These are phyloP conservation scores for Phytophthora lateralis DNA, from an alignment of 352 stramenopile genomes.

Conservation along the genomic window DNA sequence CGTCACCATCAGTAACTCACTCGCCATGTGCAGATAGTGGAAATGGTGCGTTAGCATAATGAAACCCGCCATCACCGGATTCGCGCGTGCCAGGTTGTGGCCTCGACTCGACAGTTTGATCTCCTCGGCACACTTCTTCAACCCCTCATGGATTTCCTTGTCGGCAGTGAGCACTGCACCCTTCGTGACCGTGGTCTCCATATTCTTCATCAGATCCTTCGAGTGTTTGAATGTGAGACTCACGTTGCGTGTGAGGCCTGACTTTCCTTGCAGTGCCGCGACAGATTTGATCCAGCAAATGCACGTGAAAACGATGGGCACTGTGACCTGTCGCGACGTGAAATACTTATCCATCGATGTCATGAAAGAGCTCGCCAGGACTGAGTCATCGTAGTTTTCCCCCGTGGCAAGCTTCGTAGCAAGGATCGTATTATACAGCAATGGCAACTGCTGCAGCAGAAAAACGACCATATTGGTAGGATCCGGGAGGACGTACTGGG, in stretches of 20 bases:
- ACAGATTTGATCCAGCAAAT: conserved; percentile 43
- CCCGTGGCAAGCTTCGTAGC: conserved; percentile 12
- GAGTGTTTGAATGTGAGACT: conserved; percentile 33
- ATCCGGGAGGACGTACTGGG: conserved; percentile 28
- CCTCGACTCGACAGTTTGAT: conserved; percentile 7
- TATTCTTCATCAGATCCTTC: conserved; percentile 20
- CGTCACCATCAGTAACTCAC: conserved; percentile 29
- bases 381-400: not conserved
- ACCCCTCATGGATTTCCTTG: conserved; percentile 10
- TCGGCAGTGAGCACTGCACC: conserved; percentile 20
- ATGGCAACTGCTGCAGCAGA: conserved; percentile 31
- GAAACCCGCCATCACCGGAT: conserved; percentile 37
- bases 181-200: conserved; percentile 23
- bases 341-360: conserved; percentile 34
- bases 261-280: conserved; percentile 34
- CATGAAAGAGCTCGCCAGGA: conserved; percentile 15
- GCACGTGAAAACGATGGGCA: conserved; percentile 35
- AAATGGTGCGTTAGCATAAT: conserved; percentile 37
- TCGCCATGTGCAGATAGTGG: conserved; percentile 24
- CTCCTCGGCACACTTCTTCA: conserved; percentile 10
- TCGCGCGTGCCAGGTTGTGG: conserved; percentile 20
- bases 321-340: conserved; percentile 22
- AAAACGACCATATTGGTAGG: conserved; percentile 23
- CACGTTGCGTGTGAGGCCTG: conserved; percentile 20
- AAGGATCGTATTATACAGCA: conserved; percentile 31